These are phyloP conservation scores for Ceratocystiopsis sp. DNA, from an alignment of 2,329 filamentous ascomycete genomes.

Conservation along the genomic window DNA sequence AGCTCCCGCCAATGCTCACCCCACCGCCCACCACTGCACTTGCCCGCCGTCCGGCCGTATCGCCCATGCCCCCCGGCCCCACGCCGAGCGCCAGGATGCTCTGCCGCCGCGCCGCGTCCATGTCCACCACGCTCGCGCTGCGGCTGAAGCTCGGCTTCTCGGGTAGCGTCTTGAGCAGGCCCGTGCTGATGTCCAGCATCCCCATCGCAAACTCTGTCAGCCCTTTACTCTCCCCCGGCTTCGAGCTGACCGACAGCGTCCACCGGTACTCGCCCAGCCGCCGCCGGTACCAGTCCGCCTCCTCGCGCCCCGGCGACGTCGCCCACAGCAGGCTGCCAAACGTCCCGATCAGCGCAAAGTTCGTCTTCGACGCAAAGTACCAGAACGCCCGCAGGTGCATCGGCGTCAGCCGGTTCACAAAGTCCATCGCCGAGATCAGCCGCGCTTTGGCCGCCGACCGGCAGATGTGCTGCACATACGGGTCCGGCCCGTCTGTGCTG, in stretches of 20 bases:
- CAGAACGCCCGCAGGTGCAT: slow-evolving; percentile 82
- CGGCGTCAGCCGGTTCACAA: slow-evolving; percentile 80
- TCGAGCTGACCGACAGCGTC: slow-evolving; percentile 76
- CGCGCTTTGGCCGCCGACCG: slow-evolving; percentile 86
- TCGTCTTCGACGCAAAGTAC: slow-evolving; percentile 76
- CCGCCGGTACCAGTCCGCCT: slow-evolving; percentile 81
- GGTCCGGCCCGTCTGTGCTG: slow-evolving; percentile 33
- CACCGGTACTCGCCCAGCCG: slow-evolving; percentile 80
- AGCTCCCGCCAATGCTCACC: slow-evolving; percentile 13
- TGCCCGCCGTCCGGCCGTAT: background rate
- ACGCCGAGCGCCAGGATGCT: slow-evolving; percentile 9
- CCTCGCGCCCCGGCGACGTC: slow-evolving; percentile 70
- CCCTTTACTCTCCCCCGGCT: slow-evolving; percentile 40
- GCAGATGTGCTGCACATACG: slow-evolving; percentile 81
- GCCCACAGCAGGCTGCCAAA: slow-evolving; percentile 85
- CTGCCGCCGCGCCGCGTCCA: slow-evolving; percentile 17
- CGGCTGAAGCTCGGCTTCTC: slow-evolving; percentile 52
- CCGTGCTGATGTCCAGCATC: slow-evolving; percentile 57
- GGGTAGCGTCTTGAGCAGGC: slow-evolving; percentile 50
- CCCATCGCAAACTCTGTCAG: slow-evolving; percentile 58
- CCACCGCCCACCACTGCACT: slow-evolving; percentile 9
- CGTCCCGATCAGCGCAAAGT: slow-evolving; percentile 88
- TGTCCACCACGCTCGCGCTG: slow-evolving; percentile 31
- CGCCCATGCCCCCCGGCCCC: background rate
- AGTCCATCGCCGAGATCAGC: slow-evolving; percentile 91